These are phyloP conservation scores for Populus hybrid DNA, from an alignment of 441 rosid species.

Conservation along the genomic window DNA sequence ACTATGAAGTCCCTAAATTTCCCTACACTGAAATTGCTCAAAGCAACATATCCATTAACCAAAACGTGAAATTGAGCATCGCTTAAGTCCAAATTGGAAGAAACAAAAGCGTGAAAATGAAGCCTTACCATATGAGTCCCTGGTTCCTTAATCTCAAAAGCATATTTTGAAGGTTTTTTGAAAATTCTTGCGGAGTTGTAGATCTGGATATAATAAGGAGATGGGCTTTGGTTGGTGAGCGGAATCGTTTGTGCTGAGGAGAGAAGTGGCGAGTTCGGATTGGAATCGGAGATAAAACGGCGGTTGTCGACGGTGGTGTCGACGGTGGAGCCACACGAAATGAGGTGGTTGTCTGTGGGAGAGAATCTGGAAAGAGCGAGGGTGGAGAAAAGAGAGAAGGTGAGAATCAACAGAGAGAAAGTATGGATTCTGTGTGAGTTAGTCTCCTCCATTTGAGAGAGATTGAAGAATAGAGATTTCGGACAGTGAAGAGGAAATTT, in stretches of 20 bases:
- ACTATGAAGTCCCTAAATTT: constrained; percentile 32
- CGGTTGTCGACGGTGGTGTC: constrained; percentile 55
- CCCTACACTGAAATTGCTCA: constrained; percentile 55
- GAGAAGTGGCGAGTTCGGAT: constrained; percentile 26
- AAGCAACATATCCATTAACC: constrained; percentile 48
- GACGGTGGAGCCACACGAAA: constrained; percentile 63
- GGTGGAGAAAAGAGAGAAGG: constrained; percentile 13
- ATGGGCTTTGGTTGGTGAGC: constrained; percentile 24
- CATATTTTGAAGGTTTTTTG: constrained; percentile 51
- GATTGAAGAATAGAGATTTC: background rate
- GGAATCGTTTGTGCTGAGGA: constrained; percentile 31
- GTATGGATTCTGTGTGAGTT: background rate
- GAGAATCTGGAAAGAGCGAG: constrained; percentile 37
- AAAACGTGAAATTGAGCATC: constrained; percentile 58
- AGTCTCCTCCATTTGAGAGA: constrained; percentile 18
- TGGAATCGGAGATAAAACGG: constrained; percentile 40
- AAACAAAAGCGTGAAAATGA: constrained; percentile 49
- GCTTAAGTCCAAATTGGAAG: constrained; percentile 33
- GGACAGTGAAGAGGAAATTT: background rate
- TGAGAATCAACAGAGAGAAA: constrained; percentile 22
- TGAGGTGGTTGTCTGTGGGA: constrained; percentile 58
- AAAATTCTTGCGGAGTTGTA: constrained; percentile 60
- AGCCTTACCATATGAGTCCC: constrained; percentile 72
- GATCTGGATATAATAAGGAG: constrained; percentile 34
- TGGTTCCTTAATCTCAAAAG: constrained; percentile 45